Base-by-base conservation (phyloP, 768 basidiomycete genomes). In the Panus rudis region DNA sequence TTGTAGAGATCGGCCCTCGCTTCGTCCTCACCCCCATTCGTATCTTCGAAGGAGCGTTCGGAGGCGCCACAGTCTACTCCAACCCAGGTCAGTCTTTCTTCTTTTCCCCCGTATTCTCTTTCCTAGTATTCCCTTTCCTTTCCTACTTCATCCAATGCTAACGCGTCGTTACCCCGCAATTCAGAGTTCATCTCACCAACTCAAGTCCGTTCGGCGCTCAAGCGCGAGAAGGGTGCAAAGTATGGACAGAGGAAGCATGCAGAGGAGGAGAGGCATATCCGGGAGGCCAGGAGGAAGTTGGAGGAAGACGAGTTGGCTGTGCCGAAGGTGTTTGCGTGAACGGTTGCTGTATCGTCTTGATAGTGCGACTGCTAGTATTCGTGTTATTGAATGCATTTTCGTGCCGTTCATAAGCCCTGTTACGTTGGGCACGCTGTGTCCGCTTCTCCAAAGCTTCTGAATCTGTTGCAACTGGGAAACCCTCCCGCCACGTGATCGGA, bases 31-130 rank as follows among this genome's bases (percentile, higher is more conserved):
- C 92, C 26, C 96, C 96, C 8, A 97, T 99, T 54, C 81, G 92
- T 42, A 93, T 99, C 46, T 99, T 99, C 58, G 96, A 99, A 63
- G 96, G 96, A 8, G 91, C 92, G 3, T 98, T 99, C 67, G 76
- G 81, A 47, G 96, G 96, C 17, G 89, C 89, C 11, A 94, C 92
- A 2, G 84, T 99, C 19, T 99, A 83, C 62, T 92, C 92, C 21
- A 99, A 99, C 67, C 85, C 90, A 60, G 91, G 91, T 91, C 54
- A 48, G 76, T 63, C 31, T 25, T 5, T 40, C 25, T 19, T 16
- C 16, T 16, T 40, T 42, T 30, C 14, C 11, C 14, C 14, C 40
- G 20, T 34, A 43, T 41, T 40, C 30, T 45, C 23, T 31, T 24
- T 13, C 22, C 6, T 28, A 14, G 22, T 31, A 25, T 33, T 28